Evolutionary conservation across 352 stramenopile species (phyloP).

Genomic region (Globisporangium nodosum): DNA sequence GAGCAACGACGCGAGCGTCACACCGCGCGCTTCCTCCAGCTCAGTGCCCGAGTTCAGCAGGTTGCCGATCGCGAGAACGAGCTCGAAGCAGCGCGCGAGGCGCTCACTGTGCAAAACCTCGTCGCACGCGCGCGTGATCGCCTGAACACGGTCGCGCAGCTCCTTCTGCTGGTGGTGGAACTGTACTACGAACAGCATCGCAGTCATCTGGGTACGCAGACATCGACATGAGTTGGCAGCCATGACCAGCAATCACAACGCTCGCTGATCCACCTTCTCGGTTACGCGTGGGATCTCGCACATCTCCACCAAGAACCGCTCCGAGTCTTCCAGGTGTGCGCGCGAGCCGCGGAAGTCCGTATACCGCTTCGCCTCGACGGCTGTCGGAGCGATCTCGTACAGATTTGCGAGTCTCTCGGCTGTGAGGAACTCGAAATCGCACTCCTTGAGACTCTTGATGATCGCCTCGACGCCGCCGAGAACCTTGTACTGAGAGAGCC

Average conservation of each 20-base stretch:
- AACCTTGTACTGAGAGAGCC: constrained; percentile 67
- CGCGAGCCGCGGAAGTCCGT: constrained; percentile 53
- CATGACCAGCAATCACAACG: no score
- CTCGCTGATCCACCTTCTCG: constrained; percentile 43
- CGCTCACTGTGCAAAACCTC: constrained; percentile 66
- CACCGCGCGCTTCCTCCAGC: constrained; percentile 54
- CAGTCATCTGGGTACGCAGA: constrained; percentile 37
- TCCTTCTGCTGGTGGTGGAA: constrained; percentile 59
- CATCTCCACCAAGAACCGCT: constrained; percentile 73
- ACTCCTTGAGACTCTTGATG: constrained; percentile 34
- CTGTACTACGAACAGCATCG: constrained; percentile 61
- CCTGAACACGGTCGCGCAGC: constrained; percentile 32
- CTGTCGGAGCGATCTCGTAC: constrained; percentile 62
- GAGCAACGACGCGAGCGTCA: constrained; percentile 68
- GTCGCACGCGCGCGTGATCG: constrained; percentile 55
- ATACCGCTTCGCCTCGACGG: constrained; percentile 67
- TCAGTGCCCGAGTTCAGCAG: constrained; percentile 68
- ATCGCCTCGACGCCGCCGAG: constrained; percentile 41
- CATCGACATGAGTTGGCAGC: neutral
- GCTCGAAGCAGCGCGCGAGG: constrained; percentile 68
- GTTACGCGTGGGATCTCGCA: constrained; percentile 58
- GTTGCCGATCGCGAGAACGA: constrained; percentile 72
- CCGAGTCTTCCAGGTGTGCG: constrained; percentile 38
- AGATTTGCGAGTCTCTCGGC: constrained; percentile 50
- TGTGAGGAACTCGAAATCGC: constrained; percentile 61